A percentile compares a stretch with the other conserved stretches of the same genome.
These are phyloP conservation scores for Glycine tomentella DNA, from an alignment of 306 rosid genomes.

Conservation along the genomic window DNA sequence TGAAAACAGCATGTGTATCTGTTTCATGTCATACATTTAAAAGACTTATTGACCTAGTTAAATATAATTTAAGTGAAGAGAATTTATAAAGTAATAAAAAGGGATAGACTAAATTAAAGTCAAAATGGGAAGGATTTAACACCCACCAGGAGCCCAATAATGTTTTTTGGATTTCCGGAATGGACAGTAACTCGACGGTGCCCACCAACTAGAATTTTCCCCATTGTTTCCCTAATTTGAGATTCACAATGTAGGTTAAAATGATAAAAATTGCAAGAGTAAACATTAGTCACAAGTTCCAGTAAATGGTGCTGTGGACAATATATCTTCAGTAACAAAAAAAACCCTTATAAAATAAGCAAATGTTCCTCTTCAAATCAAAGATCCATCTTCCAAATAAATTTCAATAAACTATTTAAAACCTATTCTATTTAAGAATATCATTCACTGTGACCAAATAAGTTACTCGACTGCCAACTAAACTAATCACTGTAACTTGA, in stretches of 20 bases:
- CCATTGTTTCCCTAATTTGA: conserved; percentile 95
- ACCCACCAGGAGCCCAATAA: conserved; percentile 93
- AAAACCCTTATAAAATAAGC: neutral
- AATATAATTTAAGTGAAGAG: conserved; percentile 24
- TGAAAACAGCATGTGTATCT: conserved; percentile 97
- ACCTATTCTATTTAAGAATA: neutral
- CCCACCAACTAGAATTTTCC: conserved; percentile 95
- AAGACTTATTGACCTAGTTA: conserved; percentile 89
- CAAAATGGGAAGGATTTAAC: conserved; percentile 25
- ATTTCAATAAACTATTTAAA: conserved; percentile 8
- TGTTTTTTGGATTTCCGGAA: conserved; percentile 86
- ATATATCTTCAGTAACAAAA: conserved; percentile 31
- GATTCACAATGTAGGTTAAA: conserved; percentile 25
- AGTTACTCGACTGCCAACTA: conserved; percentile 13
- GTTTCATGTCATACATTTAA: conserved; percentile 97
- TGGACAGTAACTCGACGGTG: conserved; percentile 98
- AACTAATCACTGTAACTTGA: conserved; percentile 9
- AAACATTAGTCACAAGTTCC: conserved; percentile 14
- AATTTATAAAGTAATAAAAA: conserved; percentile 17
- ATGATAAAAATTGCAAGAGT: neutral
- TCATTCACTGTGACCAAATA: too few relatives aligned
- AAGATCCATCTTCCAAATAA: conserved; percentile 8
- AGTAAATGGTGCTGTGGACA: conserved; percentile 25
- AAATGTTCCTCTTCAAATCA: neutral
- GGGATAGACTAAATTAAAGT: neutral